Conservation (phyloP, 805 yeast genomes). For the Ogataea philodendri region DNA sequence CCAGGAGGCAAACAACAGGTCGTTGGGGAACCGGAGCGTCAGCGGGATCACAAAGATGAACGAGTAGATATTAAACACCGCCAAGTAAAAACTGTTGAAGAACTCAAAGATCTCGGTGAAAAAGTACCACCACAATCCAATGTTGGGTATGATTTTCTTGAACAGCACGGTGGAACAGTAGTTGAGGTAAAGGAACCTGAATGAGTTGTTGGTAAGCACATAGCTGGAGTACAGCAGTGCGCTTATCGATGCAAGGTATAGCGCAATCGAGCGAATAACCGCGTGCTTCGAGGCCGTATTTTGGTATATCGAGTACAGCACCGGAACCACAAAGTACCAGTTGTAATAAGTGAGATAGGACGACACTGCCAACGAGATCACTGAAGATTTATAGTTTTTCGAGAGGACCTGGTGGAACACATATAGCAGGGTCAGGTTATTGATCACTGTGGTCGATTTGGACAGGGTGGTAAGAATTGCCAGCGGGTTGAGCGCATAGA, state of each 20-base stretch:
- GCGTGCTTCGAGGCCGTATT: constrained; percentile 2
- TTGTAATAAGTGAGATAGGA: constrained; percentile 65
- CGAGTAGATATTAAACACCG: constrained; percentile 77
- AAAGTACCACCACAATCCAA: constrained; percentile 98
- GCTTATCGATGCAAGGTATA: constrained; percentile 28
- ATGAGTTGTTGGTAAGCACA: constrained; percentile 36
- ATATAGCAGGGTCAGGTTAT: constrained; percentile 54
- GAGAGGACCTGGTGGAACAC: constrained; percentile 45
- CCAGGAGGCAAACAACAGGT: constrained; percentile 38
- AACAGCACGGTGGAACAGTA: constrained; percentile 61
- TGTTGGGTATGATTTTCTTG: constrained; percentile 76
- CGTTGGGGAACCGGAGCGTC: constrained; percentile 57
- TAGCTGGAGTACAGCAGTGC: constrained; percentile 39
- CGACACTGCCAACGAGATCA: constrained; percentile 58
- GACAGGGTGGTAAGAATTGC: constrained; percentile 65
- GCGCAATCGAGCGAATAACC: constrained; percentile 28
- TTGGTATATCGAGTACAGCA: constrained; percentile 35
- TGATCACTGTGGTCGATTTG: constrained; percentile 61
- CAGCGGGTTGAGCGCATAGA: constrained; percentile 80
- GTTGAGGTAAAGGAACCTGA: constrained; percentile 48
- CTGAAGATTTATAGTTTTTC: constrained; percentile 41
- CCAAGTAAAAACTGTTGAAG: constrained; percentile 77
- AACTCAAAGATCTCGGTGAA: constrained; percentile 93
- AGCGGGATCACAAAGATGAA: constrained; percentile 70
- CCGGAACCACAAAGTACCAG: constrained; percentile 56